phyloP scores from a whole-genome alignment of 768 basidiomycete species.

The Dictyophora rubrovolvata region DNA sequence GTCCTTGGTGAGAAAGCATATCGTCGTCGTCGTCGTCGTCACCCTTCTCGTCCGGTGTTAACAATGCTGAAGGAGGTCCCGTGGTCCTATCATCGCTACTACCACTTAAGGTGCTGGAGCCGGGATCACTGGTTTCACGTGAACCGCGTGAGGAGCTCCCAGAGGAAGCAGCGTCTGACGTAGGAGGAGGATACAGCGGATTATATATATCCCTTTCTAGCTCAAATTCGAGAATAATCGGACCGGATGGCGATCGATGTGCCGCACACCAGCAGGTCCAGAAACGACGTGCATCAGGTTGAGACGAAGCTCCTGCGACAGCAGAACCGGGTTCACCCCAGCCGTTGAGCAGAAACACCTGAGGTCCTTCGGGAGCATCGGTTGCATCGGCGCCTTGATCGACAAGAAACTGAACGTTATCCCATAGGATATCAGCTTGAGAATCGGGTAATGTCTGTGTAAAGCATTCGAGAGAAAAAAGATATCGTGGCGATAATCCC shows the following conservation, averaged over 20 bases:
- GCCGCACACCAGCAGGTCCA: slow-evolving; percentile 69
- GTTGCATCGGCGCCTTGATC: slow-evolving; percentile 26
- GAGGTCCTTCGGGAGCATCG: slow-evolving; percentile 25
- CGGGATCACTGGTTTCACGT: background rate
- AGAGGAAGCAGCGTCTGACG: slow-evolving; percentile 7
- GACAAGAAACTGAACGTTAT: slow-evolving; percentile 59
- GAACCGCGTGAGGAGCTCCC: slow-evolving; percentile 5
- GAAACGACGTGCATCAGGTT: slow-evolving; percentile 25
- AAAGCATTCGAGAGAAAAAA: slow-evolving; percentile 66
- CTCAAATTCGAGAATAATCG: slow-evolving; percentile 74
- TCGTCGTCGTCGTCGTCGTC: background rate
- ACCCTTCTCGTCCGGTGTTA: background rate
- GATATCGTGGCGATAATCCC: slow-evolving; percentile 57
- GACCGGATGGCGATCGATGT: slow-evolving; percentile 38
- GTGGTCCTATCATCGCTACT: background rate
- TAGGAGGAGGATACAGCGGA: slow-evolving; percentile 47
- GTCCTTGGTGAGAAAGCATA: slow-evolving; percentile 3
- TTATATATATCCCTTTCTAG: slow-evolving; percentile 61
- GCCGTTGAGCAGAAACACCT: slow-evolving; percentile 63
- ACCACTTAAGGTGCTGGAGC: background rate
- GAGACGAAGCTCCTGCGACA: slow-evolving; percentile 20
- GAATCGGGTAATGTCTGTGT: slow-evolving; percentile 55
- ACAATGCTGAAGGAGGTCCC: background rate
- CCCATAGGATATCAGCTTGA: slow-evolving; percentile 59
- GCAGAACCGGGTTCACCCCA: slow-evolving; percentile 57